Evolutionary conservation across 441 rosid genomes (phyloP), one percentile per base, ranked within the genome.

Genomic region (Metrosideros polymorpha): DNA sequence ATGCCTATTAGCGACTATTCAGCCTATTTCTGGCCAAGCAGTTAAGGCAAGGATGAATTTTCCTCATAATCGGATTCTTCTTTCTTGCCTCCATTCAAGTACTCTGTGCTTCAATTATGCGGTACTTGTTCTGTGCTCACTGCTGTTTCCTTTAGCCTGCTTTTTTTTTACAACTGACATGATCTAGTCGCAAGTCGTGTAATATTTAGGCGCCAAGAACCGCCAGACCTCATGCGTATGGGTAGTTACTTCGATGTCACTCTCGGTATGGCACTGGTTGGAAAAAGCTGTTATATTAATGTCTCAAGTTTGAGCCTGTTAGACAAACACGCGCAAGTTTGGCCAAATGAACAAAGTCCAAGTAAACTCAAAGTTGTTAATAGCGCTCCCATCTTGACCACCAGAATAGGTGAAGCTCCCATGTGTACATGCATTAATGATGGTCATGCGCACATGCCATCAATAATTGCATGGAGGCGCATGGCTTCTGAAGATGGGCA

Each of bases 111-210:
- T 66, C 27, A 22, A 9, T 71, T 42, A 12, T 39, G n/a, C n/a
- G 0, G 47, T 71, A 22, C 9, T 71, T 71, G 1, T 35, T 10
- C 27, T 71, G 1, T 39, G 8, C n/a, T 66, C 15, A 2, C 0
- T 71, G 79, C 47, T n/a, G 22, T 54, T 54, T 54, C n/a, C 57
- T 24, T 39, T 39, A 66, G 19, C 0, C 9, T 10, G 9, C 47
- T 71, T 10, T 39, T 14, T 14, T 22, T 71, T 71, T 18, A 39
- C 79, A 35, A 22, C 15, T 22, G 15, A 12, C 79, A 35, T 35
- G 77, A 35, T 66, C n/a, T 35, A 35, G 27, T 66, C 27, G 1
- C 19, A 66, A 66, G 14, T 9, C 79, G 19, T 3, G 4, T 19
- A 22, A 47, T 9, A 66, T 19, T 66, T 5, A 0, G 47, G 19